These are phyloP conservation scores for Eucommia ulmoides DNA, from an alignment of 257 asterid genomes.

Conservation along the genomic window DNA sequence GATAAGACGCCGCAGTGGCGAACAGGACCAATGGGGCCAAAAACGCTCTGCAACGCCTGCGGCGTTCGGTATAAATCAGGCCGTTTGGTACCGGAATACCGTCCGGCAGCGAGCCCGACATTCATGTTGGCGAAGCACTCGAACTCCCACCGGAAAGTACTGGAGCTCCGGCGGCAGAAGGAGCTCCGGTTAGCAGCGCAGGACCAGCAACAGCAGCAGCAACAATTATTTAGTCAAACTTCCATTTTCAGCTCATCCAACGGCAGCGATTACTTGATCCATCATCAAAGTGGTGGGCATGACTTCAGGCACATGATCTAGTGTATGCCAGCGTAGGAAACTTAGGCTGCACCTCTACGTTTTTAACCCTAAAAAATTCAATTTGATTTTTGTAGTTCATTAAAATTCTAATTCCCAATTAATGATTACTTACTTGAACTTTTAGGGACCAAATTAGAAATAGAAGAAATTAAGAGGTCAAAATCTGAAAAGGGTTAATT, in stretches of 20 bases:
- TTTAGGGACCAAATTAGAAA: not conserved
- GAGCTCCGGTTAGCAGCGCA: no score
- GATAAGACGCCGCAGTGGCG: constrained; percentile 99
- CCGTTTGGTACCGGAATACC: constrained; percentile 85
- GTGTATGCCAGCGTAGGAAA: constrained; percentile 11
- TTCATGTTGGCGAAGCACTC: constrained; percentile 72
- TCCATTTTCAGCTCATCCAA: constrained; percentile 40
- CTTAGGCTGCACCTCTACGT: not conserved
- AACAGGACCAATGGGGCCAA: constrained; percentile 97
- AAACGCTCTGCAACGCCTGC: constrained; percentile 88
- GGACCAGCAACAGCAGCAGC: constrained; percentile 34
- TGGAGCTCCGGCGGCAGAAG: constrained; percentile 91
- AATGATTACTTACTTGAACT: no score
- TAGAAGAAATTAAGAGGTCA: not conserved
- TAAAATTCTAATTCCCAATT: no score
- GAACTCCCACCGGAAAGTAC: constrained; percentile 89
- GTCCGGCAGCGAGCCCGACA: constrained; percentile 96
- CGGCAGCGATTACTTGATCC: constrained; percentile 79
- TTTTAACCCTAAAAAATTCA: not conserved
- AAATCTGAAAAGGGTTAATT: not conserved
- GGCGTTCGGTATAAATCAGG: constrained; percentile 96
- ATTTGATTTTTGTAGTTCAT: no score
- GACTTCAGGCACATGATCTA: constrained; percentile 73
- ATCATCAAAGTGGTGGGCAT: constrained; percentile 53
- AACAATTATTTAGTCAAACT: constrained; percentile 38